Evolutionary conservation across 75 land plant species (phyloP), one percentile per base, ranked within the genome.

Genomic region (Cunninghamia lanceolata): DNA sequence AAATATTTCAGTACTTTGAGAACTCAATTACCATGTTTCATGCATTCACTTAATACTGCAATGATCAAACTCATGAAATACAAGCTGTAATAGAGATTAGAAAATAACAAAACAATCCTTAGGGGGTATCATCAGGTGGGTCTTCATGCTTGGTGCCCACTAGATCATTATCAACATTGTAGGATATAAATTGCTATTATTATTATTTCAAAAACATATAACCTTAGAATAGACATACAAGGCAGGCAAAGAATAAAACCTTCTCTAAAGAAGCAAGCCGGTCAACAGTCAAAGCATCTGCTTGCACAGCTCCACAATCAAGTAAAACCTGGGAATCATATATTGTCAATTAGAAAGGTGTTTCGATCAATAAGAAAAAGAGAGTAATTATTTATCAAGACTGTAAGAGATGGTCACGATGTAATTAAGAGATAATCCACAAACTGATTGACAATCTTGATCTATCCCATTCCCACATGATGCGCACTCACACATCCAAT

Each of bases 231-330:
- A 25, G 53, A 50, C 21, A 16, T 50, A 21, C 70, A 66, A 66
- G 9, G 7, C n/a, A 30, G 9, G 81, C 81, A 78, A 78, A 78
- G 16, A 78, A 78, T 40, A 40, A 73, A 63, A 98, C 99, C 98
- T 98, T 92, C 89, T 98, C 99, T 84, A 98, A 86, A 8, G 99
- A 98, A 3, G 96, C 99, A 88, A 94, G 93, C 79, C 97, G 93
- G 91, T 98, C 99, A 50, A 98, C 99, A 46, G 99, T 98, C 82
- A 98, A 91, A 45, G 99, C 99, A 93, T 98, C 99, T 83, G 99
- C 94, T 89, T 98, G 99, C 85, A 96, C 97, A 46, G 99, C 99
- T 84, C 99, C 99, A 90, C 97, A 98, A 83, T 98, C 99, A 71
- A 98, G 89, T 83, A 98, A 86, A 73, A 94, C 98, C 98, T 96